Conservation (phyloP, 768 basidiomycete genomes). For the Lactarius tabidus region DNA sequence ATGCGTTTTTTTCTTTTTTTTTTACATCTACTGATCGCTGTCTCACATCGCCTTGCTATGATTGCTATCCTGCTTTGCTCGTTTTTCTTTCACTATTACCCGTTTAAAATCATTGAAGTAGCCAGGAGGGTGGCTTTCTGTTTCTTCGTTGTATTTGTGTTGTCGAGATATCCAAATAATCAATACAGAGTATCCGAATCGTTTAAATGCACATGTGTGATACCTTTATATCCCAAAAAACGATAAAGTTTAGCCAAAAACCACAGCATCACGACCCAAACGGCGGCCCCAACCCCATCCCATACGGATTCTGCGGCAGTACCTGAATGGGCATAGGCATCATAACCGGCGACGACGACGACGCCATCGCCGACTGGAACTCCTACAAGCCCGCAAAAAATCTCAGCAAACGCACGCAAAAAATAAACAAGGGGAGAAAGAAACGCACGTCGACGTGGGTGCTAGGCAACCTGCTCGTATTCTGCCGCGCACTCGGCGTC, state of each 20-base stretch:
- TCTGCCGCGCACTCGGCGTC: conserved; percentile 63
- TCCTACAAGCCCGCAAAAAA: neutral
- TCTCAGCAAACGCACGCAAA: too few species aligned
- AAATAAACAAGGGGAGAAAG: neutral
- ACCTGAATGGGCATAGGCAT: conserved; percentile 11
- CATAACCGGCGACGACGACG: conserved; percentile 12
- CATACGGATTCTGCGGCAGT: conserved; percentile 14
- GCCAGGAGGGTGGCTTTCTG: too few species aligned
- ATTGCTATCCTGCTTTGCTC: too few species aligned
- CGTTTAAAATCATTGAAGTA: too few species aligned
- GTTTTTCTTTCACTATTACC: too few species aligned
- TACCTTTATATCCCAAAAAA: too few species aligned
- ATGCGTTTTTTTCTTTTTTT: too few species aligned
- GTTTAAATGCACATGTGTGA: neutral
- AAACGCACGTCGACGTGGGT: conserved; percentile 70
- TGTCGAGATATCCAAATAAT: too few species aligned
- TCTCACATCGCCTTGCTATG: too few species aligned
- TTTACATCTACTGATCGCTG: too few species aligned
- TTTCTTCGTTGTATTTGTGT: too few species aligned
- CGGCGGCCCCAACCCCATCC: conserved; percentile 18
- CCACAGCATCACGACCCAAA: conserved; percentile 15
- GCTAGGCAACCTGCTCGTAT: conserved; percentile 83
- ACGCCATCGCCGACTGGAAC: conserved; percentile 11
- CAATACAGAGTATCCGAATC: neutral
- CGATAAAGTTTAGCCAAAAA: neutral